Conservation (phyloP, 768 basidiomycete species). For the Pisolithus albus region DNA sequence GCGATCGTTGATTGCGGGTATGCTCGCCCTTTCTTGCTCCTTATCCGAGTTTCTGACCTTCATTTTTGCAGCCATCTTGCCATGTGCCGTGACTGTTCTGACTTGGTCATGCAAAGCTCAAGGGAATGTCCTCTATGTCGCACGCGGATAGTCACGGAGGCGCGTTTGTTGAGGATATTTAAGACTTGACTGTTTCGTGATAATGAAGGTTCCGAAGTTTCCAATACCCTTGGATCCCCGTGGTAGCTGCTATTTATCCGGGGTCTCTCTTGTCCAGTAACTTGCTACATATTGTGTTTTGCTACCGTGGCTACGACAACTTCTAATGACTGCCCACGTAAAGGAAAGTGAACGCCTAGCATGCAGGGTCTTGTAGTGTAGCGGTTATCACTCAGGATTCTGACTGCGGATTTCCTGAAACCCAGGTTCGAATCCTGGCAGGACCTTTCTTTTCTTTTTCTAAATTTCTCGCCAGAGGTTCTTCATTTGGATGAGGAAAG, state of each 20-base stretch:
- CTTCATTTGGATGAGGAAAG: too few relatives aligned
- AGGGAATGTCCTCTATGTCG: slow-evolving; percentile 88
- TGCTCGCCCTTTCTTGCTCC: slow-evolving; percentile 21
- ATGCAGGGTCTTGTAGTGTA: slow-evolving; percentile 26
- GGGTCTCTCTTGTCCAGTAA: neutral
- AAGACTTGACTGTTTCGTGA: slow-evolving; percentile 28
- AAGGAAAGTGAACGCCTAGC: neutral
- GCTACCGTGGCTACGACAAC: too few relatives aligned
- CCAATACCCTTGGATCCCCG: neutral
- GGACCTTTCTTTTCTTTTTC: neutral
- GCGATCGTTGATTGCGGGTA: slow-evolving; percentile 94
- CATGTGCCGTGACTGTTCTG: slow-evolving; percentile 74
- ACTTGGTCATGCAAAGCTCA: slow-evolving; percentile 69
- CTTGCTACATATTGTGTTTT: neutral
- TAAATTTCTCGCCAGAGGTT: neutral
- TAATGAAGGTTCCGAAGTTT: neutral
- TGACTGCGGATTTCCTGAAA: slow-evolving; percentile 14
- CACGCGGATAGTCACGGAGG: slow-evolving; percentile 81
- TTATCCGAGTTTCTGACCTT: neutral
- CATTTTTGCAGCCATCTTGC: slow-evolving; percentile 56
- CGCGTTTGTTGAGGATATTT: slow-evolving; percentile 73
- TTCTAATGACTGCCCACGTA: too few relatives aligned
- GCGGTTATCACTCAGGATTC: slow-evolving; percentile 37
- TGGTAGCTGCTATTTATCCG: neutral
- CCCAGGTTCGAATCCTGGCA: slow-evolving; percentile 7